Evolutionary conservation across 73 alveolate genomes (phyloP).

Genomic region (Stentor roeselii): DNA sequence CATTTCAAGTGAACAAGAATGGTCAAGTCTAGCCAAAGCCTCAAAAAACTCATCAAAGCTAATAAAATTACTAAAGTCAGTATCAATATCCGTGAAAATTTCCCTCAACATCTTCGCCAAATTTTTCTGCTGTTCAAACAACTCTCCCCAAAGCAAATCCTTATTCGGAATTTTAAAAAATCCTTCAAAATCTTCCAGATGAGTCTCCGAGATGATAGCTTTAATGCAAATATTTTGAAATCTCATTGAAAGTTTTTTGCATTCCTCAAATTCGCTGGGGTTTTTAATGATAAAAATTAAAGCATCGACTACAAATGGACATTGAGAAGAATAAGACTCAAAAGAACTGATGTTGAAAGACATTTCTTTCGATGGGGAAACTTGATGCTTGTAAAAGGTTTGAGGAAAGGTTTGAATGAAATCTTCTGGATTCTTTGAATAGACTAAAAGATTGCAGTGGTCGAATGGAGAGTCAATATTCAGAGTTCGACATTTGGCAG

Average conservation of each 20-base stretch:
- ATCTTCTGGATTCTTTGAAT: background rate
- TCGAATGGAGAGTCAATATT: background rate
- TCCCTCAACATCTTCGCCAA: background rate
- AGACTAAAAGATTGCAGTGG: background rate
- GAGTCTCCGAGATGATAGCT: background rate
- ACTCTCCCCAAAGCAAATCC: background rate
- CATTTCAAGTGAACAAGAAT: background rate
- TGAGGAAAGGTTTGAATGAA: background rate
- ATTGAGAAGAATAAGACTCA: background rate
- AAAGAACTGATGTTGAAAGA: background rate
- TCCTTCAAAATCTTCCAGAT: background rate
- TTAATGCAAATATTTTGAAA: background rate
- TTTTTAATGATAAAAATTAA: no score
- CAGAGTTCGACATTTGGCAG: background rate
- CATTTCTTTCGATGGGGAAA: background rate
- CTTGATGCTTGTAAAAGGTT: background rate
- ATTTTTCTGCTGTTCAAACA: background rate
- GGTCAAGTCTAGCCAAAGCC: background rate
- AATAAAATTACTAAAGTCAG: background rate
- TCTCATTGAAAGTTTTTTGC: background rate
- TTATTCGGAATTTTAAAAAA: background rate
- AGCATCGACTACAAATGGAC: background rate
- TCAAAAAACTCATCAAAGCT: background rate
- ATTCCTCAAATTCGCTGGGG: background rate
- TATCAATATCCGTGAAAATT: background rate